Evolutionary conservation across 2,329 filamentous ascomycete genomes (phyloP).

Genomic region (Orbilia oligospora): DNA sequence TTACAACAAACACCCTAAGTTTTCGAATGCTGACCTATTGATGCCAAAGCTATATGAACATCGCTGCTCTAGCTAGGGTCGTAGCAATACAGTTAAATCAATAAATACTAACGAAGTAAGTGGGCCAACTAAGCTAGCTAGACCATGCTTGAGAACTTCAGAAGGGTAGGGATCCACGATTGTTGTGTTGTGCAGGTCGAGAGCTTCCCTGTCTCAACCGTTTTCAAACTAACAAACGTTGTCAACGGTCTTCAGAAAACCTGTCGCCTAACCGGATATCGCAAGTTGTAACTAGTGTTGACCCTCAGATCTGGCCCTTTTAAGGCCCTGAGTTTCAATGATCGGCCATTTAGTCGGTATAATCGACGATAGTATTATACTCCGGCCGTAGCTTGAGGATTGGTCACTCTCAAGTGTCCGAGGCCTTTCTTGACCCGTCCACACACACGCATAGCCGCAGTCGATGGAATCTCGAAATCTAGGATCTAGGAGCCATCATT

Average conservation of each 20-base stretch:
- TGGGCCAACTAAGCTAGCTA: background rate
- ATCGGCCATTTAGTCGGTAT: background rate
- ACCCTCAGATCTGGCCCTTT: constrained; percentile 14
- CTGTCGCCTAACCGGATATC: constrained; percentile 14
- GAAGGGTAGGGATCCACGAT: constrained; percentile 13
- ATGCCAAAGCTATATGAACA: constrained; percentile 19
- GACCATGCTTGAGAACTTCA: constrained; percentile 1
- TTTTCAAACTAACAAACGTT: background rate
- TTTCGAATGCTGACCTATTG: constrained; percentile 27
- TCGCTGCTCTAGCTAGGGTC: background rate
- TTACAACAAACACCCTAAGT: background rate
- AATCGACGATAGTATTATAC: no score
- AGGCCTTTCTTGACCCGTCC: background rate
- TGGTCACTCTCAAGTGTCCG: background rate
- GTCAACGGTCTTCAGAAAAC: constrained; percentile 1
- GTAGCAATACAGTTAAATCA: background rate
- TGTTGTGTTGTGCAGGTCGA: constrained; percentile 3
- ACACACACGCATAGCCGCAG: background rate
- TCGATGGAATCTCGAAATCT: background rate
- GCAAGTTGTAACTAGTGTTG: constrained; percentile 16
- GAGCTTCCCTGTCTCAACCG: constrained; percentile 8
- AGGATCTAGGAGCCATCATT: background rate
- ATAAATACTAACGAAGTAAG: background rate
- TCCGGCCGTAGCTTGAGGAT: background rate
- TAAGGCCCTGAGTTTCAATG: background rate